Percentiles rank a stretch among this genome's conserved stretches.
Evolutionary conservation across 495 filamentous ascomycete genomes (phyloP).

Genomic region (Friedmanniomyces endolithicus): DNA sequence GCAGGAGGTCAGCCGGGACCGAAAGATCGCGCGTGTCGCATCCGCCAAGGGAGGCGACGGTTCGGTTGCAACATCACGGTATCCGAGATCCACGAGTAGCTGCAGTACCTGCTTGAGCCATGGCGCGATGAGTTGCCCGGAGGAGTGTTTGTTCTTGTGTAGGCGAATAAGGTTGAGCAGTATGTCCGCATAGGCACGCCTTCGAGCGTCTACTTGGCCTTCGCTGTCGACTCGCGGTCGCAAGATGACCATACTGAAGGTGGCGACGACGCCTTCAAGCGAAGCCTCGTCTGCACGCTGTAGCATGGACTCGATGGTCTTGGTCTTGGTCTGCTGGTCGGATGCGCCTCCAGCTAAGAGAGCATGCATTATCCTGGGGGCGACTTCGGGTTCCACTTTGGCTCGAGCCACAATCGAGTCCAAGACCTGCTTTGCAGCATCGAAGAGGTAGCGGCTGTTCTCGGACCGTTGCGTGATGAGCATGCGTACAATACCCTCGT

Average conservation of each 20-base stretch:
- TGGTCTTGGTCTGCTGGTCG: conserved; percentile 76
- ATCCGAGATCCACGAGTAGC: background rate
- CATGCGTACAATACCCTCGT: conserved; percentile 67
- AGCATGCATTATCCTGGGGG: conserved; percentile 46
- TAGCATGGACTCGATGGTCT: conserved; percentile 69
- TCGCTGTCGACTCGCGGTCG: conserved; percentile 25
- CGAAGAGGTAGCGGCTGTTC: conserved; percentile 74
- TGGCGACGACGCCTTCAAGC: conserved; percentile 30
- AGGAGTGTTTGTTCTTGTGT: background rate
- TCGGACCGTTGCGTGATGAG: conserved; percentile 77
- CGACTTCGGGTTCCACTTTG: conserved; percentile 47
- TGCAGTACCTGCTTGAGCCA: background rate
- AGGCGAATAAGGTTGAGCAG: conserved; percentile 35
- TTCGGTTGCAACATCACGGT: background rate
- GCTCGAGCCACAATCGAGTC: conserved; percentile 52
- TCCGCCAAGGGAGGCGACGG: background rate
- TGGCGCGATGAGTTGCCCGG: background rate
- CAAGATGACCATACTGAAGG: conserved; percentile 35
- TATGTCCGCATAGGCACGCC: conserved; percentile 43
- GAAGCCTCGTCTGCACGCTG: conserved; percentile 38
- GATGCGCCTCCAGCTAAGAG: conserved; percentile 63
- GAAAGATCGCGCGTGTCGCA: background rate
- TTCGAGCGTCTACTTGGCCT: conserved; percentile 34
- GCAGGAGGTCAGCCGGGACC: conserved; percentile 6
- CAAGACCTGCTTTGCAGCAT: conserved; percentile 58